phyloP scores from a whole-genome alignment of 495 filamentous ascomycete genomes.

The Podospora sp. region DNA sequence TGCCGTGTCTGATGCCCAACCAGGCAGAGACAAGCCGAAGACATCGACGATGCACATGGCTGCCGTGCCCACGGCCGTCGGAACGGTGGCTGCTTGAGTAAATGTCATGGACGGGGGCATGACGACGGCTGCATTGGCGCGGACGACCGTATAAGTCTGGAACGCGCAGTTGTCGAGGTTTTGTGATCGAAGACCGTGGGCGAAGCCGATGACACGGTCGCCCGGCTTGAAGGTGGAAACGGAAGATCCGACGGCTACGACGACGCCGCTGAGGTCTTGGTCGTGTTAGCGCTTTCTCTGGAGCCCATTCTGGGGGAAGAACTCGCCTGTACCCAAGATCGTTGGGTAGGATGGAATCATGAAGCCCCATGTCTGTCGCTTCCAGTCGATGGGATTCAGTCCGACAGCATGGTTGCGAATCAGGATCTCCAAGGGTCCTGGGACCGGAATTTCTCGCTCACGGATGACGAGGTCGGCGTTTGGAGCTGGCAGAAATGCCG shows the following conservation, averaged over 20 bases:
- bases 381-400: conserved; percentile 53
- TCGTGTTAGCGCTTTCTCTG: not conserved
- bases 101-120: conserved; percentile 38
- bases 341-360: conserved; percentile 45
- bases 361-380: conserved; percentile 41
- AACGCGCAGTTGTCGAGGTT: conserved; percentile 33
- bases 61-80: conserved; percentile 41
- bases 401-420: conserved; percentile 45
- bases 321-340: conserved; percentile 48
- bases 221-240: conserved; percentile 51
- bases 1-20: not conserved
- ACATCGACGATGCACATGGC: conserved; percentile 38
- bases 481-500: too few species aligned
- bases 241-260: conserved; percentile 49
- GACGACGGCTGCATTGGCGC: conserved; percentile 30
- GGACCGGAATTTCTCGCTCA: conserved; percentile 33
- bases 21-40: conserved; percentile 34
- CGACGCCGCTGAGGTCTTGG: conserved; percentile 56
- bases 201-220: conserved; percentile 46
- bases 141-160: conserved; percentile 46
- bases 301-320: too few species aligned
- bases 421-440: conserved; percentile 41
- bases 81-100: conserved; percentile 42
- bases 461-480: too few species aligned
- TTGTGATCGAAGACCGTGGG: conserved; percentile 20